These are phyloP conservation scores for Psilocybe tampanensis DNA, from an alignment of 768 basidiomycete species.

Conservation along the genomic window DNA sequence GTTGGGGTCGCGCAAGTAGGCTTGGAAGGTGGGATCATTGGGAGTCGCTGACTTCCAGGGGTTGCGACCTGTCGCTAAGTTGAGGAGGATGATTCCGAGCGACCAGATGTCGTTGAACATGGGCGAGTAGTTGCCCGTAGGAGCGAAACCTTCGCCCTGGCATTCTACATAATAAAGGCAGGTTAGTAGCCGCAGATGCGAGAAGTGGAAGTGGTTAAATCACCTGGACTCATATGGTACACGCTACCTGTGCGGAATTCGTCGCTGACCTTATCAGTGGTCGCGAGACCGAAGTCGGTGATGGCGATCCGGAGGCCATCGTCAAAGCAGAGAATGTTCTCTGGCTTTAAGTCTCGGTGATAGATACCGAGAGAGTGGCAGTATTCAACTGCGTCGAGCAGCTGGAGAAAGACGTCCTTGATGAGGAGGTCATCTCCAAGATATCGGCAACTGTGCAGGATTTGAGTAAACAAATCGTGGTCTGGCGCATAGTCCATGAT, in stretches of 20 bases:
- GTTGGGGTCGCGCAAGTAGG: conserved; percentile 79
- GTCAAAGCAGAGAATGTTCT: conserved; percentile 90
- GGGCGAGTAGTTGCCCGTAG: conserved; percentile 80
- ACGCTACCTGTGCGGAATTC: conserved; percentile 96
- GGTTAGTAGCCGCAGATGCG: conserved; percentile 2
- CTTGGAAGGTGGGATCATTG: conserved; percentile 91
- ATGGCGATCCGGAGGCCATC: conserved; percentile 82
- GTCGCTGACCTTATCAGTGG: conserved; percentile 81
- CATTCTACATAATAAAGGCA: conserved; percentile 63
- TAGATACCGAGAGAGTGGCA: conserved; percentile 94
- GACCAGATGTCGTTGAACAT: conserved; percentile 96
- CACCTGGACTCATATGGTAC: conserved; percentile 97
- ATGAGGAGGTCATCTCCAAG: conserved; percentile 88
- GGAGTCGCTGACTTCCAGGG: conserved; percentile 95
- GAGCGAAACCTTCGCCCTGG: conserved; percentile 80
- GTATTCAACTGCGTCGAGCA: conserved; percentile 94
- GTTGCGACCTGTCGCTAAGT: conserved; percentile 95
- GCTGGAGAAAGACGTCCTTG: conserved; percentile 91
- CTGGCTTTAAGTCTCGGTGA: conserved; percentile 97
- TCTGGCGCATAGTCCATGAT: conserved; percentile 94
- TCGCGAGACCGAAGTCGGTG: conserved; percentile 96
- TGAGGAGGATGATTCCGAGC: conserved; percentile 94
- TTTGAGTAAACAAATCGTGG: conserved; percentile 96
- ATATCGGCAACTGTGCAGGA: conserved; percentile 80
- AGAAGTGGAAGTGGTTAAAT: conserved; percentile 24